phyloP scores from a whole-genome alignment of 768 basidiomycete species.

The Auriscalpium vulgare region DNA sequence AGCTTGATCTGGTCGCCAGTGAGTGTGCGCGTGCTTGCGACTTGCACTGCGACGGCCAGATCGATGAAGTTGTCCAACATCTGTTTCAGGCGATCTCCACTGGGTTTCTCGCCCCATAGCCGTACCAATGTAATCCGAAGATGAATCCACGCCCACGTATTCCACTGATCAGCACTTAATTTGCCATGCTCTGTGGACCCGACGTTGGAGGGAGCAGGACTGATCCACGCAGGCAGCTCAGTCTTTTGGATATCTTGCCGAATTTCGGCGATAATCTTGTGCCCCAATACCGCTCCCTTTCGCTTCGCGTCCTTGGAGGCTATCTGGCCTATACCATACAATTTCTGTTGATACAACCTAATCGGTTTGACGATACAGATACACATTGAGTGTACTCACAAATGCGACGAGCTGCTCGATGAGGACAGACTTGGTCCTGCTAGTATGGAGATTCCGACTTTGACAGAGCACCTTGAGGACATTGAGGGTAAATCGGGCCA shows the following conservation, averaged over 20 bases:
- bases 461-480: too few species aligned
- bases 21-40: slow-evolving; percentile 21
- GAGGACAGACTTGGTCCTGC: too few species aligned
- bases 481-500: too few species aligned
- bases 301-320: too few species aligned
- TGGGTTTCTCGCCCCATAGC: slow-evolving; percentile 14
- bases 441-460: too few species aligned
- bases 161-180: slow-evolving; percentile 20
- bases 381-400: too few species aligned
- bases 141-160: slow-evolving; percentile 10
- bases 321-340: too few species aligned
- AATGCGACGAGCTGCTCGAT: too few species aligned
- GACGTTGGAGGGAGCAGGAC: slow-evolving; percentile 7
- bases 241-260: slow-evolving; percentile 14
- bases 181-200: slow-evolving; percentile 17
- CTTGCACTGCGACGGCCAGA: slow-evolving; percentile 26
- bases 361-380: too few species aligned
- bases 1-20: slow-evolving; percentile 15
- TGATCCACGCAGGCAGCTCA: slow-evolving; percentile 18
- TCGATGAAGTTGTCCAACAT: slow-evolving; percentile 21
- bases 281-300: too few species aligned
- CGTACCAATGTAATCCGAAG: slow-evolving; percentile 16
- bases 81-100: not conserved
- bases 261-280: not conserved
- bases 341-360: too few species aligned